Base-by-base conservation (phyloP, 169 alveolate species). In the Cryptosporidium parvum region DNA sequence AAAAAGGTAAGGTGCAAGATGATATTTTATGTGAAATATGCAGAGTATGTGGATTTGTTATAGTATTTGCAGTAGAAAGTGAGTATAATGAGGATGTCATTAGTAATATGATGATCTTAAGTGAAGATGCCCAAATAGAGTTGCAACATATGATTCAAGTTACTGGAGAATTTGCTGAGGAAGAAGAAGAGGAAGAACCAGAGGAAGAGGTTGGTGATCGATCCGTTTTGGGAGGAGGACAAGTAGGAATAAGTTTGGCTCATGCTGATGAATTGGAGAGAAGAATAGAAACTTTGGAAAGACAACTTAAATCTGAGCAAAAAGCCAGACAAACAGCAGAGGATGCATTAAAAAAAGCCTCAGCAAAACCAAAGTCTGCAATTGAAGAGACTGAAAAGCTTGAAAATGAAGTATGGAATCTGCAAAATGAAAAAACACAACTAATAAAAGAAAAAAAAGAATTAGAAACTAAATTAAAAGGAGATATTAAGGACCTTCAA, bases 61-160 rank as follows among this genome's bases (percentile, higher is more conserved):
- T 80, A 7, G 89, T 80, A 80, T 80, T 80, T 80, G 89, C 89
- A 58, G 75, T 80, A 62, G 89, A 80, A 23, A 80, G 89, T 29
- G 89, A 80, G 42, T 62, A 80, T 51, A 59, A 80, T 39, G 89
- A 80, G 33, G 75, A 65, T 45, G 89, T 80, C 10, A 80, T 80
- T 21, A 80, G 75, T 23, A 80, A 80, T 48, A 80, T 80, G 89
- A 80, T 80, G 89, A 33, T 62, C 39, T 80, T 80, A 44, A 59
- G 67, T 45, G 89, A 80, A 65, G 89, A 59, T 80, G 39, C 75
- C 21, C 89, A 80, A 29, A 61, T 80, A 37, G 89, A 80, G 42
- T n/a, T 80, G 7, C 89, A 80, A 62, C 75, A 80, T 9, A 80
- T 80, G 75, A 80, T 80, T 29, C 89, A 80, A n/a, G 44, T 80